A percentile compares a stretch with the other conserved stretches of the same genome.
Conservation (phyloP, 768 basidiomycete genomes). For the Cyclocybe aegerita region DNA sequence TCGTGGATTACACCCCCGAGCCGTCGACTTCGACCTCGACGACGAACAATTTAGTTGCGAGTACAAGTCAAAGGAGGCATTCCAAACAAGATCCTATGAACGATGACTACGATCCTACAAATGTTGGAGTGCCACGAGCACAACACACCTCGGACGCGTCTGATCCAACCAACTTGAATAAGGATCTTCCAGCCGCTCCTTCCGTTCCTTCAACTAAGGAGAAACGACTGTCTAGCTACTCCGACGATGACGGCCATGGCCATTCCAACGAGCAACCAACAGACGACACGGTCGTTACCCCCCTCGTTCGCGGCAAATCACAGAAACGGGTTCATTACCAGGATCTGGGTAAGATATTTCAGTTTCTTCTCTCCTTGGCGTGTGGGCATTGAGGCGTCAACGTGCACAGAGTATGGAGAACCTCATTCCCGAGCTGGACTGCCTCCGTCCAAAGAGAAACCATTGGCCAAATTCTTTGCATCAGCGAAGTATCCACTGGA, state of each 20-base stretch:
- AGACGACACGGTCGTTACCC: constrained; percentile 31
- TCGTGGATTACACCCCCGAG: not conserved
- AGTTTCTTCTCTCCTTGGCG: not conserved
- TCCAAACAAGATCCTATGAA: constrained; percentile 1
- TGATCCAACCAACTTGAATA: constrained; percentile 2
- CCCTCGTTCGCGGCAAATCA: constrained; percentile 49
- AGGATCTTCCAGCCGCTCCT: not conserved
- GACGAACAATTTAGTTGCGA: not conserved
- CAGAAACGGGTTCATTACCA: constrained; percentile 44
- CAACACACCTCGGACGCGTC: not conserved
- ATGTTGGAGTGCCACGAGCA: constrained; percentile 5
- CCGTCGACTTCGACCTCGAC: constrained; percentile 2
- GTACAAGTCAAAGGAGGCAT: constrained; percentile 4
- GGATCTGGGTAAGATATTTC: constrained; percentile 47
- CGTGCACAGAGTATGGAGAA: constrained; percentile 62
- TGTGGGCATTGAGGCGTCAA: not conserved
- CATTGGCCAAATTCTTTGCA: constrained; percentile 43
- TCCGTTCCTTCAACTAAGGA: no score
- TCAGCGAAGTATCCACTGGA: constrained; percentile 60
- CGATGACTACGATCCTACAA: constrained; percentile 11
- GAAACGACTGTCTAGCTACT: constrained; percentile 1
- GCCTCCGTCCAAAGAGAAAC: constrained; percentile 37
- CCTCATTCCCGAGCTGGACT: constrained; percentile 29
- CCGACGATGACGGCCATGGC: constrained; percentile 13
- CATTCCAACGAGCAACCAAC: constrained; percentile 7